Evolutionary conservation across 345 rosid species (phyloP).

Genomic region (Hevea brasiliensis): DNA sequence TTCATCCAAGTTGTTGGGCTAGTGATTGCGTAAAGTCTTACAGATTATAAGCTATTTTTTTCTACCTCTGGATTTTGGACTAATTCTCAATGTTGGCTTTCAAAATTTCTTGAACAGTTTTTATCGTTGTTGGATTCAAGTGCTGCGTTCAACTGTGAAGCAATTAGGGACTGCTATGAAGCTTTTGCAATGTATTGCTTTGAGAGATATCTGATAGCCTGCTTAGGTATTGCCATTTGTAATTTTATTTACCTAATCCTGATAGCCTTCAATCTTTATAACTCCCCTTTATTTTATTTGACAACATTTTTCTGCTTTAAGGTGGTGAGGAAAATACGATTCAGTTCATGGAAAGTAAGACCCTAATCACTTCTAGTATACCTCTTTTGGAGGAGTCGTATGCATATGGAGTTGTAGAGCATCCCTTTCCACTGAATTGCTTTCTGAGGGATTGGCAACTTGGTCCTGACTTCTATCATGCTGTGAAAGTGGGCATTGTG

Average conservation of each 20-base stretch:
- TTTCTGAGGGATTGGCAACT: constrained; percentile 79
- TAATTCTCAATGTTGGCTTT: background rate
- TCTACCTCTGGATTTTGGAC: background rate
- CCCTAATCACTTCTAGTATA: constrained; percentile 56
- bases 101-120: constrained; percentile 55
- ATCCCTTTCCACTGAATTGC: constrained; percentile 85
- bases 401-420: constrained; percentile 89
- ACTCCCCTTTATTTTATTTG: constrained; percentile 3
- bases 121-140: constrained; percentile 82
- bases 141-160: constrained; percentile 94
- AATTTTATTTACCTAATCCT: constrained; percentile 7
- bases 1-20: background rate
- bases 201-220: constrained; percentile 97
- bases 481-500: constrained; percentile 97
- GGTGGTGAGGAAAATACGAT: constrained; percentile 95
- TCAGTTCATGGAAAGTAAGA: constrained; percentile 87
- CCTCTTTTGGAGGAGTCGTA: constrained; percentile 88
- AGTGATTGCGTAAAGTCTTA: background rate
- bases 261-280: constrained; percentile 8
- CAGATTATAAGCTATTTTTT: background rate
- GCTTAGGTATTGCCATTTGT: constrained; percentile 64
- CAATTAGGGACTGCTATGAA: constrained; percentile 96
- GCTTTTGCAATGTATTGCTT: constrained; percentile 98
- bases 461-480: constrained; percentile 83
- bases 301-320: constrained; percentile 28